Conservation (phyloP, 139 green algal species). For the Ulvella scutata region DNA sequence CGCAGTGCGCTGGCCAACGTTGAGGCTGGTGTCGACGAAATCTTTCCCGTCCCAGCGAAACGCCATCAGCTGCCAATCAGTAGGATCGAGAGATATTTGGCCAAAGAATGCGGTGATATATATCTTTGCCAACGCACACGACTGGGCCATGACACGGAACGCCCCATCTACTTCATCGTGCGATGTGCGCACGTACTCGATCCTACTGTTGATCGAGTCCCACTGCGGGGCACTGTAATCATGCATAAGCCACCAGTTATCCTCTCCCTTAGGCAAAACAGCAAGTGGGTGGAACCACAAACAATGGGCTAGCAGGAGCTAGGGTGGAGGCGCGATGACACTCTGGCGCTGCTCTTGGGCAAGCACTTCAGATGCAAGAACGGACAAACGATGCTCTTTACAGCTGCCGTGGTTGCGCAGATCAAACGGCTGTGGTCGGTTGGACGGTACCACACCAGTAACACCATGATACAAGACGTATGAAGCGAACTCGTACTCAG, state of each 20-base stretch:
- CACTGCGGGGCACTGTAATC: neutral
- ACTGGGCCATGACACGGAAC: neutral
- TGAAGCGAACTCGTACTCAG: neutral
- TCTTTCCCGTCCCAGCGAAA: neutral
- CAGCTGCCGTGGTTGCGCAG: neutral
- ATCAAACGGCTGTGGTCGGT: neutral
- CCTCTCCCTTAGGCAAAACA: no score
- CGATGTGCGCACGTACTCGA: neutral
- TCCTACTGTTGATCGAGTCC: neutral
- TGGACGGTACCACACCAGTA: no score
- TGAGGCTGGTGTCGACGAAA: neutral
- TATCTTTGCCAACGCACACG: neutral
- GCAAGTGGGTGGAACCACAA: neutral
- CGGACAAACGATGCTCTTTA: neutral
- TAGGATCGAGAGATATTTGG: neutral
- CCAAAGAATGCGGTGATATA: neutral
- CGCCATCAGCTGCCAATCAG: neutral
- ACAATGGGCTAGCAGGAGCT: neutral
- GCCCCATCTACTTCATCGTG: neutral
- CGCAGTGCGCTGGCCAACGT: neutral
- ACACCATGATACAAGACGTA: neutral
- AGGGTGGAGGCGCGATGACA: neutral
- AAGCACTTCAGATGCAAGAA: neutral
- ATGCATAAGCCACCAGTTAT: neutral
- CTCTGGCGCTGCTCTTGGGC: neutral